These are phyloP conservation scores for Monilinia laxa DNA, from an alignment of 2,329 filamentous ascomycete species.

Conservation along the genomic window DNA sequence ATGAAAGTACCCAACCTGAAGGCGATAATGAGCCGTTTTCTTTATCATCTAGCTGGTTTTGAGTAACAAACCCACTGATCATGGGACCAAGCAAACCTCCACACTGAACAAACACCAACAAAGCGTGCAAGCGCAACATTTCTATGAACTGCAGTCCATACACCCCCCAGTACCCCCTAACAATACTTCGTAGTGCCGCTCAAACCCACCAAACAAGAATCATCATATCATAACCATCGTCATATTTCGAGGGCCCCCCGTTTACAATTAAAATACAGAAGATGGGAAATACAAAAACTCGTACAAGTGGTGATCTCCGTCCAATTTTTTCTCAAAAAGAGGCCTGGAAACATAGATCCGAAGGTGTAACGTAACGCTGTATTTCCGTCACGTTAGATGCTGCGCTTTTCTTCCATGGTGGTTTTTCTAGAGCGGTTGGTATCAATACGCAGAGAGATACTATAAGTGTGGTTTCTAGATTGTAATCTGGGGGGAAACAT, in stretches of 20 bases:
- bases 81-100: slow-evolving; percentile 42
- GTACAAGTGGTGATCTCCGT: slow-evolving; percentile 49
- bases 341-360: slow-evolving; percentile 42
- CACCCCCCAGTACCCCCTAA: slow-evolving; percentile 61
- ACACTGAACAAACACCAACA: slow-evolving; percentile 44
- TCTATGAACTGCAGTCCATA: slow-evolving; percentile 58
- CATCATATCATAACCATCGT: slow-evolving; percentile 53
- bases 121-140: slow-evolving; percentile 66
- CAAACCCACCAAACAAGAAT: slow-evolving; percentile 54
- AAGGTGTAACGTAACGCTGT: neutral
- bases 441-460: too few species aligned
- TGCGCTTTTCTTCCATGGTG: slow-evolving; percentile 28
- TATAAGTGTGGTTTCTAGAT: too few species aligned
- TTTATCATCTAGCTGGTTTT: slow-evolving; percentile 55
- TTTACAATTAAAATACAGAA: slow-evolving; percentile 56
- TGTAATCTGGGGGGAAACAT: too few species aligned
- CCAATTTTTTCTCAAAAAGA: slow-evolving; percentile 49
- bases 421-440: too few species aligned
- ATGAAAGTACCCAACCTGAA: slow-evolving; percentile 44
- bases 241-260: slow-evolving; percentile 52
- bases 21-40: slow-evolving; percentile 54
- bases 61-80: slow-evolving; percentile 42
- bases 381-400: neutral
- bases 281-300: slow-evolving; percentile 48
- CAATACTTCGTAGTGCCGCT: slow-evolving; percentile 50